Base-by-base conservation (phyloP, 2,329 filamentous ascomycete species). In the Xenosphaeropsis pyriputrescens region DNA sequence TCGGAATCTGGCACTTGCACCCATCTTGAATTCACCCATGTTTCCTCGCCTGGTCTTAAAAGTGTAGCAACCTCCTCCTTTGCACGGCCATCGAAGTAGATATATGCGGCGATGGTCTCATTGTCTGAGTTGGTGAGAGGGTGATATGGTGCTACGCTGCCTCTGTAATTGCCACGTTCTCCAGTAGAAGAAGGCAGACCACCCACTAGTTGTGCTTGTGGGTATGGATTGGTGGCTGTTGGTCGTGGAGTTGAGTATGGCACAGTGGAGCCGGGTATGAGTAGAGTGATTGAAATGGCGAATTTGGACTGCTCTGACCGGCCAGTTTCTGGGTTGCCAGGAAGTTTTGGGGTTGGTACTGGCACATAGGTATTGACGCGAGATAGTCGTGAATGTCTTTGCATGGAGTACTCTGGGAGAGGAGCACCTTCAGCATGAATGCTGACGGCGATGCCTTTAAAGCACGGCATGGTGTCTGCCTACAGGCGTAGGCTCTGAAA, bases 1-100 rank as follows among this genome's bases (percentile, higher is more conserved):
- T 96, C 89, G 17, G 80, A 75, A 18, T 88, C 79, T 2, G 89
- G 85, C 6, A 98, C 77, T 54, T 93, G 89, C 36, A 98, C 91
- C 91, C 91, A 98, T 50, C 91, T 72, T 39, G 86, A 95, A 54
- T 96, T 98, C 17, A 98, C 93, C 91, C 91, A 98, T 2, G 91
- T 98, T 62, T 98, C 91, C 56, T 96, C 91, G 17, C 91, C 89
- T 11, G 88, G 81, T 39, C 91, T 72, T 37, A 98, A 67, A 40
- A 98, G 65, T 11, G 91, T 98, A 37, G 91, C 91, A 3, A 98
- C 93, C 62, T 98, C 91, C 57, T 98, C 91, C 58, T 98, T 98
- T 43, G 75, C 73, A 44, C 91, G 72, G 14, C 91, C 91, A 59
- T 98, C 91, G 54, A 98, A 98, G 63, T 98, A 98, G 50, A 98